These are phyloP conservation scores for Cryptococcus wingfieldii DNA, from an alignment of 1,284 basidiomycete genomes.

Conservation along the genomic window DNA sequence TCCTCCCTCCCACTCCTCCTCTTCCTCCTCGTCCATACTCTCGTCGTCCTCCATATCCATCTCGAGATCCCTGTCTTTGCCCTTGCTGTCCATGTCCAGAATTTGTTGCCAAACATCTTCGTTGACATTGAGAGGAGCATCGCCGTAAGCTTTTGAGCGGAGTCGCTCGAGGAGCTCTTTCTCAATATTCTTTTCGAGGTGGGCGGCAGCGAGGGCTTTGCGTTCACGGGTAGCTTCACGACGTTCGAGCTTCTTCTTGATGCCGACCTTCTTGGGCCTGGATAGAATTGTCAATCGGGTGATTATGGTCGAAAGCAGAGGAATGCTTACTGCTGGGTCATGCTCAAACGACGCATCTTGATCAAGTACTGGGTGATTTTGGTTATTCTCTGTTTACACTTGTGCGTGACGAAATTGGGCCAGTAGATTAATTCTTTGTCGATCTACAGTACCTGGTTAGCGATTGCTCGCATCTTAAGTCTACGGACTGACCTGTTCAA, in stretches of 20 bases:
- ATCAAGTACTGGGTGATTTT: slow-evolving; percentile 99
- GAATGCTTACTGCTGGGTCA: slow-evolving; percentile 74
- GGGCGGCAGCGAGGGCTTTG: slow-evolving; percentile 91
- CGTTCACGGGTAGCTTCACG: slow-evolving; percentile 87
- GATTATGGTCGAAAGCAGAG: background rate
- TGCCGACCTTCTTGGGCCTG: slow-evolving; percentile 86
- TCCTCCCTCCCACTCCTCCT: slow-evolving; percentile 49
- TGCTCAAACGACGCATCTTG: slow-evolving; percentile 87
- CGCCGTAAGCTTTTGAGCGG: slow-evolving; percentile 95
- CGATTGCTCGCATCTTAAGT: background rate
- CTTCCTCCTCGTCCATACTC: slow-evolving; percentile 56
- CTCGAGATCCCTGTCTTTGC: slow-evolving; percentile 52
- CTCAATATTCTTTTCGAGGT: slow-evolving; percentile 90
- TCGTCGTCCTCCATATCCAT: slow-evolving; percentile 57
- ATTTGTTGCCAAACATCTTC: slow-evolving; percentile 93
- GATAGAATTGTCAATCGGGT: background rate
- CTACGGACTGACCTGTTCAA: slow-evolving; percentile 69
- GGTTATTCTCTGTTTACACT: slow-evolving; percentile 97
- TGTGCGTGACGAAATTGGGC: slow-evolving; percentile 96
- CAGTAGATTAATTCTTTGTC: slow-evolving; percentile 94
- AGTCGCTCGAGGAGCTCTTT: slow-evolving; percentile 93
- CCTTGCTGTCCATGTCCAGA: slow-evolving; percentile 66
- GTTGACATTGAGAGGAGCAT: slow-evolving; percentile 96
- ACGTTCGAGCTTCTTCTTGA: slow-evolving; percentile 97
- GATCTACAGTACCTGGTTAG: slow-evolving; percentile 57